phyloP scores from a whole-genome alignment of 1,139 yeast genomes.

The Suhomyces anneliseae region DNA sequence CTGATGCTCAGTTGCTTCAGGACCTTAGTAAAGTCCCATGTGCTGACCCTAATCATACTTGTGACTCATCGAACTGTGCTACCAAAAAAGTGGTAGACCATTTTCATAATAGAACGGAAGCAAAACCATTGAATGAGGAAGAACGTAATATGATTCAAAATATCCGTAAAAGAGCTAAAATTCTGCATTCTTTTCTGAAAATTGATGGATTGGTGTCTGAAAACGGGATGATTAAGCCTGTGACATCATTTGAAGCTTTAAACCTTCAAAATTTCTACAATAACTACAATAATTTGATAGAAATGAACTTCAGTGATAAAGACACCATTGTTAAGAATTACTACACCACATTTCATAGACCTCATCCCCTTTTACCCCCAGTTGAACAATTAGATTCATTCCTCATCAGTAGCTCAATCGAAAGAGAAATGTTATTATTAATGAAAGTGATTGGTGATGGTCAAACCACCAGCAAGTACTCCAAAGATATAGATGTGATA shows the following conservation, averaged over 20 bases:
- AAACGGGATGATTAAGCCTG: not conserved
- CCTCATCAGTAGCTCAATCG: constrained; percentile 28
- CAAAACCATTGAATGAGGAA: constrained; percentile 2
- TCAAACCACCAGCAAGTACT: constrained; percentile 34
- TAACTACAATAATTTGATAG: constrained; percentile 4
- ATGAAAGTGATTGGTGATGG: constrained; percentile 51
- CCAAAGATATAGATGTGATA: constrained; percentile 30
- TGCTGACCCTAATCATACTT: constrained; percentile 1
- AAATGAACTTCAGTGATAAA: constrained; percentile 9
- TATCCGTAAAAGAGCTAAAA: constrained; percentile 10
- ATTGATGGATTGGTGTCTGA: constrained; percentile 11
- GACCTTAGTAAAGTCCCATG: constrained; percentile 5
- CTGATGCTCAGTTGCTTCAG: constrained; percentile 3
- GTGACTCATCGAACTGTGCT: constrained; percentile 3
- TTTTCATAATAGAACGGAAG: not conserved
- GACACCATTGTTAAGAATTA: constrained; percentile 32
- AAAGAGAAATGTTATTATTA: constrained; percentile 39
- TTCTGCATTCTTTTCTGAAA: constrained; percentile 9
- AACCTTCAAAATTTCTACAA: constrained; percentile 7
- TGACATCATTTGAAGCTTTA: constrained; percentile 5
- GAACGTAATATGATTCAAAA: constrained; percentile 6
- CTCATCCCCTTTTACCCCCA: constrained; percentile 49
- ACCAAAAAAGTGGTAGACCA: constrained; percentile 4
- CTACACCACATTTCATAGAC: constrained; percentile 36
- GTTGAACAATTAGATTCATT: constrained; percentile 29